phyloP scores from a whole-genome alignment of 768 basidiomycete genomes.

The Boletus sp. region DNA sequence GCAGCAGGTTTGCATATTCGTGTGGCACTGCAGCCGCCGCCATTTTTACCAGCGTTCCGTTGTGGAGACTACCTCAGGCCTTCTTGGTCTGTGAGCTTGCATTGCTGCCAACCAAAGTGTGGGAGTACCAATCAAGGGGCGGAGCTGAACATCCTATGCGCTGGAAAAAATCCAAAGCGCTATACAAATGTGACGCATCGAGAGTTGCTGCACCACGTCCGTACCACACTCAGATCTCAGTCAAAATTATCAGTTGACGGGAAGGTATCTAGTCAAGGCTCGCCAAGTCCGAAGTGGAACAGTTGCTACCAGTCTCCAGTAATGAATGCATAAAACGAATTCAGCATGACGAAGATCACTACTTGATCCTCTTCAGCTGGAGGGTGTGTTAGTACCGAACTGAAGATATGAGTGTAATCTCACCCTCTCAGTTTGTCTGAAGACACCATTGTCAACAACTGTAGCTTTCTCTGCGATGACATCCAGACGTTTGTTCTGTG shows the following conservation, averaged over 20 bases:
- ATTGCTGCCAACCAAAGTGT: too few relatives aligned
- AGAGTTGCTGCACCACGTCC: background rate
- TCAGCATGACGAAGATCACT: background rate
- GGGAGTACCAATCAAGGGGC: too few relatives aligned
- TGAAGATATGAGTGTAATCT: conserved; percentile 25
- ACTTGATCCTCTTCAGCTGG: conserved; percentile 64
- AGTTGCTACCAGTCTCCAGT: background rate
- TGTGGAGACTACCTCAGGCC: too few relatives aligned
- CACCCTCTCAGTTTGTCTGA: conserved; percentile 81
- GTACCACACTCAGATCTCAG: background rate
- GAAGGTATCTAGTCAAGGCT: conserved; percentile 19
- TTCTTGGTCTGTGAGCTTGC: too few relatives aligned
- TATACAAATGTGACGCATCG: background rate
- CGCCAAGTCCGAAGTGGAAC: background rate
- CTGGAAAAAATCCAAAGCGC: too few relatives aligned
- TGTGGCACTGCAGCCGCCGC: too few relatives aligned
- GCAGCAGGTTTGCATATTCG: too few relatives aligned
- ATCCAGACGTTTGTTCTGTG: conserved; percentile 78
- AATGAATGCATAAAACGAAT: background rate
- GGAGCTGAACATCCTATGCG: too few relatives aligned
- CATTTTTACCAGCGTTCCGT: too few relatives aligned
- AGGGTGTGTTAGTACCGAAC: conserved; percentile 6
- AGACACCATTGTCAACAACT: conserved; percentile 68
- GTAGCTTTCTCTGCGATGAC: conserved; percentile 77
- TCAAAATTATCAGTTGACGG: background rate